Evolutionary conservation across 2,329 filamentous ascomycete genomes (phyloP).

Genomic region (Pestalotiopsis sp.): DNA sequence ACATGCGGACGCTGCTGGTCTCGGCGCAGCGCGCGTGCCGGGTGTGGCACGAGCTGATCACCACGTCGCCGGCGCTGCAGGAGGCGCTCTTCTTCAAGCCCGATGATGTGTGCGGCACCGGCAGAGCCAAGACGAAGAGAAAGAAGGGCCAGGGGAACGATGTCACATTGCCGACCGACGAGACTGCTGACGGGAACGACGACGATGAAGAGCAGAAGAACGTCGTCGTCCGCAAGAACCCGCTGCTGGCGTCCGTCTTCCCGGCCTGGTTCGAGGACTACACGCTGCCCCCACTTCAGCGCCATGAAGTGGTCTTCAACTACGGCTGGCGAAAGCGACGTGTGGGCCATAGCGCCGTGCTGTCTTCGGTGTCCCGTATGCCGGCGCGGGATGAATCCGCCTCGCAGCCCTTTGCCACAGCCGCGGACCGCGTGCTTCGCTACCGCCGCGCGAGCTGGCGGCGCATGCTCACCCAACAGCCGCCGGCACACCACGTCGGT

Average conservation of each 20-base stretch:
- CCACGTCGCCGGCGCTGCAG: background rate
- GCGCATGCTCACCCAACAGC: conserved; percentile 15
- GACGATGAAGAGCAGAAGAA: background rate
- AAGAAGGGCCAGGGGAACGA: background rate
- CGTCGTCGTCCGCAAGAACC: background rate
- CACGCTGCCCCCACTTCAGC: background rate
- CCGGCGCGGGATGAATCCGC: background rate
- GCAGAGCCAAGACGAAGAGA: background rate
- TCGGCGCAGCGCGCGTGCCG: conserved; percentile 18
- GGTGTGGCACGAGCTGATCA: conserved; percentile 5
- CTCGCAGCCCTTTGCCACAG: background rate
- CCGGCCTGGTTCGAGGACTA: background rate
- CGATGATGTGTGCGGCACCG: background rate
- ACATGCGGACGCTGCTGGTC: conserved; percentile 18
- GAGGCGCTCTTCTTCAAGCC: conserved; percentile 5
- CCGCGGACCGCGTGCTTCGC: background rate
- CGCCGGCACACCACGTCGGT: background rate
- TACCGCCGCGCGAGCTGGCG: background rate
- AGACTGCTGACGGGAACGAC: background rate
- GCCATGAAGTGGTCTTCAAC: background rate
- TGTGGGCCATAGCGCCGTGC: background rate
- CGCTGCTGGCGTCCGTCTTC: background rate
- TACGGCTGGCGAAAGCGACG: background rate
- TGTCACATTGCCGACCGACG: no score
- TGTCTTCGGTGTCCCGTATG: background rate